These are phyloP conservation scores for Leucocoprinus leucothites DNA, from an alignment of 768 basidiomycete species.

Conservation along the genomic window DNA sequence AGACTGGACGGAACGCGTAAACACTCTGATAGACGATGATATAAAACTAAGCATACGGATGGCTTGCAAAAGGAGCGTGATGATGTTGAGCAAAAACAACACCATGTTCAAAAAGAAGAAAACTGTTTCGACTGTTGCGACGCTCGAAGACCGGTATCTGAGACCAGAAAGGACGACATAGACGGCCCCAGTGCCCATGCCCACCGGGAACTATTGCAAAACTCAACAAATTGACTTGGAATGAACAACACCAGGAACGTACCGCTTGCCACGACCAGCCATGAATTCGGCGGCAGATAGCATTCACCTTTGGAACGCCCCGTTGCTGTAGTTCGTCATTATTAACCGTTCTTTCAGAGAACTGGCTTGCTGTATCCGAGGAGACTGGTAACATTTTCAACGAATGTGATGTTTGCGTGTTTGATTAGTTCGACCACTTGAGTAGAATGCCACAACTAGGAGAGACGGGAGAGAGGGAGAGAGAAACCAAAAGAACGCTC, in stretches of 20 bases:
- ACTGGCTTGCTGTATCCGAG: neutral
- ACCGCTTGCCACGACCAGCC: slow-evolving; percentile 52
- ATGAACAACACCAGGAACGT: slow-evolving; percentile 15
- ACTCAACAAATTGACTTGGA: neutral
- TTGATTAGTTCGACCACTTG: neutral
- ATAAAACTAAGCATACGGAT: slow-evolving; percentile 27
- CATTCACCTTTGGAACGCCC: slow-evolving; percentile 5
- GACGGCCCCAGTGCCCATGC: slow-evolving; percentile 49
- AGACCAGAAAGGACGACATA: slow-evolving; percentile 44
- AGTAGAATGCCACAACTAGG: slow-evolving; percentile 1
- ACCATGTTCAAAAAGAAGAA: slow-evolving; percentile 47
- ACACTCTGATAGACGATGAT: neutral
- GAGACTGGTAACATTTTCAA: slow-evolving; percentile 4
- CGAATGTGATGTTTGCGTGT: slow-evolving; percentile 3
- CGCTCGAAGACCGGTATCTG: slow-evolving; percentile 27
- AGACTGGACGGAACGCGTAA: slow-evolving; percentile 27
- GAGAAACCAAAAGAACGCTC: slow-evolving; percentile 1
- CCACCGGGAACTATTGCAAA: slow-evolving; percentile 39
- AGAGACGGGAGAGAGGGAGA: too few relatives aligned
- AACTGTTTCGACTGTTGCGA: slow-evolving; percentile 36
- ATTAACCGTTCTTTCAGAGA: slow-evolving; percentile 5
- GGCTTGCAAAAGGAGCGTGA: slow-evolving; percentile 39
- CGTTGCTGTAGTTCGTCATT: neutral
- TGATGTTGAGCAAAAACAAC: slow-evolving; percentile 39
- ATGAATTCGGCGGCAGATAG: slow-evolving; percentile 31